Percentiles rank a stretch among this genome's conserved stretches.
Conservation (phyloP, 169 alveolate species). For the Amoebophrya sp. region DNA sequence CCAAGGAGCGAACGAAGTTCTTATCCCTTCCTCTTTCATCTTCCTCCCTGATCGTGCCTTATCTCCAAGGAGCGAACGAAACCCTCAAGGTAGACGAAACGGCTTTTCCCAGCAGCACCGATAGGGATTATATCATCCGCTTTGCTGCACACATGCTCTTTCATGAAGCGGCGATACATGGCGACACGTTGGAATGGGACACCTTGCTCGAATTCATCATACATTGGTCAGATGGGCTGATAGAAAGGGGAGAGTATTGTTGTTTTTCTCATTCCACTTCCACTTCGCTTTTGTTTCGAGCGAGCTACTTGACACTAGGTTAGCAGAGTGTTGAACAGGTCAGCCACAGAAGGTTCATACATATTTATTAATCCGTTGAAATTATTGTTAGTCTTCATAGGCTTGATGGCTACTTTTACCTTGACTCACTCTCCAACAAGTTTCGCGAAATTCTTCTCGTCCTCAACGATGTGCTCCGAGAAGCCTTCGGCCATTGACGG, state of each 20-base stretch:
- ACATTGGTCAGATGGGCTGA: background rate
- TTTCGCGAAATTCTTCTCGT: background rate
- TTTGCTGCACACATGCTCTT: background rate
- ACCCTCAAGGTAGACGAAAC: background rate
- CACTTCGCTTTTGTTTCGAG: no score
- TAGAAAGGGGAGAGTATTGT: background rate
- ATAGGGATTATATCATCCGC: background rate
- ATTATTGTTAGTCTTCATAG: no score
- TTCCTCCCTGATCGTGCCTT: no score
- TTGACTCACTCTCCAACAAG: no score
- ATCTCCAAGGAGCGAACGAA: background rate
- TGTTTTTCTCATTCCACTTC: no score
- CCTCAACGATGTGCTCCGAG: background rate
- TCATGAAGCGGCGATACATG: background rate
- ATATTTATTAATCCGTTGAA: no score
- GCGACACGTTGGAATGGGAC: background rate
- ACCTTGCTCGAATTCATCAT: background rate
- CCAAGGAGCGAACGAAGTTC: background rate
- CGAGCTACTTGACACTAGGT: no score
- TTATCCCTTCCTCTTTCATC: no score
- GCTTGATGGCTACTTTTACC: no score
- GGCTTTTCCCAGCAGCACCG: background rate
- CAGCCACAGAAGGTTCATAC: no score
- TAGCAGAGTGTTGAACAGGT: no score
- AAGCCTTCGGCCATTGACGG: slow-evolving; percentile 11